Evolutionary conservation across 176 grass and related monocot species (phyloP).

Genomic region (Hordeum marinum): DNA sequence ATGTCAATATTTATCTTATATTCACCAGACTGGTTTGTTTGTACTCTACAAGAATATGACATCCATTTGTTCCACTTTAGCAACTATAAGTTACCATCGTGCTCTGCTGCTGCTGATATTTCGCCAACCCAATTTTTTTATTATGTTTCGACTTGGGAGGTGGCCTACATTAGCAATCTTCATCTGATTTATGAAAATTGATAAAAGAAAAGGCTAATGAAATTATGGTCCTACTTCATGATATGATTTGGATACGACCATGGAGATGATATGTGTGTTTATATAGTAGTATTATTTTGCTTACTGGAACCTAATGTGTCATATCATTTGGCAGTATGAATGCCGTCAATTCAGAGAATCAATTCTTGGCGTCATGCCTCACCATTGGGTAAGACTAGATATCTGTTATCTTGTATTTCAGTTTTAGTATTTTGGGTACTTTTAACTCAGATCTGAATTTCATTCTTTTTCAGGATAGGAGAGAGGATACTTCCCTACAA

Average conservation of each 20-base stretch:
- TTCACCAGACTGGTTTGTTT: not conserved
- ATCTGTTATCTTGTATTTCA: not conserved
- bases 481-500: constrained; percentile 84
- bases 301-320: constrained; percentile 2
- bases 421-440: not conserved
- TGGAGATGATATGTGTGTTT: not conserved
- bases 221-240: not conserved
- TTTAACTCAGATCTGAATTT: constrained; percentile 16
- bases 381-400: constrained; percentile 67
- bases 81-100: not conserved
- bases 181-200: not conserved
- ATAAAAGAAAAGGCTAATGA: not conserved
- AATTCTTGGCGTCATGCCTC: constrained; percentile 89
- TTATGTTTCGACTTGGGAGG: not conserved
- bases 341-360: constrained; percentile 97
- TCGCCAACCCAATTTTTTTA: not conserved
- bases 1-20: not conserved
- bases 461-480: constrained; percentile 62
- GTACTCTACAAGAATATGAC: not conserved
- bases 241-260: not conserved
- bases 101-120: not conserved
- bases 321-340: constrained; percentile 68
- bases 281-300: too few species aligned
- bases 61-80: not conserved
- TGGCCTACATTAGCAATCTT: not conserved